phyloP scores from a whole-genome alignment of 2,329 filamentous ascomycete species.

The Cytospora schulzeri region DNA sequence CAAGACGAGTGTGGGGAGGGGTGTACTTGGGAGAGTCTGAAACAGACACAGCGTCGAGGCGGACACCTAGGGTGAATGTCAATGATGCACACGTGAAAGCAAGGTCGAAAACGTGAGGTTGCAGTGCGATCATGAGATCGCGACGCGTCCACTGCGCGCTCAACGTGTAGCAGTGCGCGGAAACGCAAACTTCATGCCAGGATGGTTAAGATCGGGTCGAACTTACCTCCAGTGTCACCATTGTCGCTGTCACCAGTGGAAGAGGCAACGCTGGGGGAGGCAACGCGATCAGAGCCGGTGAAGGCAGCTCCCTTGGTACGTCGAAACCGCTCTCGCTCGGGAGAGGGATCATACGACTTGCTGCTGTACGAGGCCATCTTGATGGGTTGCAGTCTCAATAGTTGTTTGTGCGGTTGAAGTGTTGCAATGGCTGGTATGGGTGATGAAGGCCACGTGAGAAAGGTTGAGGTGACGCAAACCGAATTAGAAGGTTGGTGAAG shows the following conservation, averaged over 20 bases:
- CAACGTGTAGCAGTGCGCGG: neutral
- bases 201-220: no score
- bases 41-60: conserved; percentile 13
- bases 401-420: neutral
- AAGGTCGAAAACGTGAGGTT: neutral
- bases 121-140: neutral
- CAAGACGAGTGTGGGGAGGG: conserved; percentile 18
- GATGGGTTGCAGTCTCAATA: neutral
- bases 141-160: neutral
- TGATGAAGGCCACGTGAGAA: neutral
- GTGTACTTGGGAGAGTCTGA: conserved; percentile 21
- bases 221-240: conserved; percentile 19
- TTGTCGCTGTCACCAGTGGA: conserved; percentile 15
- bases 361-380: conserved; percentile 21
- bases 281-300: conserved; percentile 18
- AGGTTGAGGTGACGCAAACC: neutral
- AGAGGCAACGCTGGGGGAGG: conserved; percentile 19
- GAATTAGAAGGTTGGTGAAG: neutral
- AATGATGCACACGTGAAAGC: neutral
- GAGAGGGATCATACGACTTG: conserved; percentile 18
- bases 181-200: neutral
- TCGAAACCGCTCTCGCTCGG: conserved; percentile 16
- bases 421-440: neutral
- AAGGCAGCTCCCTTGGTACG: conserved; percentile 9
- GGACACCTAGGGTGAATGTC: conserved; percentile 14